Base-by-base conservation (phyloP, 2,329 filamentous ascomycete species). In the Didymella segeticola region DNA sequence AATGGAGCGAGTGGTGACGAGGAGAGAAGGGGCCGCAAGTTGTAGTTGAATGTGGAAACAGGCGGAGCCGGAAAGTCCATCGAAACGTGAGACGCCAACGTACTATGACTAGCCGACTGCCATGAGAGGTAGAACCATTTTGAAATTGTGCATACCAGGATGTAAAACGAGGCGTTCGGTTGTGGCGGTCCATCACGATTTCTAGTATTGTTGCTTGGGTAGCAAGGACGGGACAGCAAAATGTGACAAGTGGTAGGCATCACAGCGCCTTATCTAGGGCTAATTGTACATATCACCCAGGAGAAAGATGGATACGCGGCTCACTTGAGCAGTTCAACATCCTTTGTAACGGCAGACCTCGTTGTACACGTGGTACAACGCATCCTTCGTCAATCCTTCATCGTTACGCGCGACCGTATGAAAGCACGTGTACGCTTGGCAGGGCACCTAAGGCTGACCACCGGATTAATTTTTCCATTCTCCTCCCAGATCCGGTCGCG, bases 11-110 rank as follows among this genome's bases (percentile, higher is more conserved):
- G 43, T 41, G 57, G 48, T 23, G 45, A 49, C 9, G 56, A 68
- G 22, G 63, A 69, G 43, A 53, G 47, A 19, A 61, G 65, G 19
- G 60, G 63, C 25, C 56, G 66, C 43, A 60, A 53, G 29, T 41
- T 62, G 49, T 64, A 23, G 7, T 31, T 2, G n/a, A 14, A 2
- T 11, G 2, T 4, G 17, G 12, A 19, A 8, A n/a, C 11, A 6
- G 15, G 10, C 25, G 10, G 25, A 10, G 25, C 4, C 15, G 34
- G 20, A 37, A 29, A 8, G 10, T 10, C 20, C 20, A 23, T 9
- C 5, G 9, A 12, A 23, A 20, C 12, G n/a, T 5, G 15, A 20
- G 29, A 25, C 11, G 15, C 11, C 9, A 6, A 27, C 14, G 17
- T 14, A 5, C 31, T 5, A 26, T 8, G 27, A 43, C 20, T 43